Base-by-base conservation (phyloP, 345 rosid species). In the Salix purpurea region DNA sequence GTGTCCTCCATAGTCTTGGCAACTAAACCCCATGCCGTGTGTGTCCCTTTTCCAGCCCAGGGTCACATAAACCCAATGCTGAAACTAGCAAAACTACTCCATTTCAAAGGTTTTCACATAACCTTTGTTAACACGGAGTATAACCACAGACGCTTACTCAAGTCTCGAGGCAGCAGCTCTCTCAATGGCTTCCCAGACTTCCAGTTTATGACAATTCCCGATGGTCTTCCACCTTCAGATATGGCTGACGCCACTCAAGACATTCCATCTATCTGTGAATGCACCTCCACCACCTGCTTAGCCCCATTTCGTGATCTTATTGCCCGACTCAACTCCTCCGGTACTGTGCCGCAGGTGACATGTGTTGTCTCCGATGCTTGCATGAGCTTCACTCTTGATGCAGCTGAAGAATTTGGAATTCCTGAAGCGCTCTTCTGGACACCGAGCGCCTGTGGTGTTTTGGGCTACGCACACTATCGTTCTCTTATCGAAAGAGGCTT, bases 21-120 rank as follows among this genome's bases (percentile, higher is more conserved):
- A 3, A 58, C 78, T 0, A 80, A 82, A 14, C 7, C 86, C 39
- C 90, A 89, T 72, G 90, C 79, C 2, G 89, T 89, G n/a, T 89
- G 89, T 69, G 28, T 89, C 26, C 90, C 92, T 0, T 87, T 24
- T 72, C 90, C 90, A 26, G 89, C 87, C 19, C 92, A 89, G 74
- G 85, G 89, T 65, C 92, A 89, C 83, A 79, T 89, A 44, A 85
- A 60, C 50, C 86, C 92, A 24, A 85, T 87, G 90, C 77, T 87
- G 1, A 83, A 83, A 71, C 62, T 87, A 7, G 89, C 92, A 24
- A 87, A 89, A 65, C 71, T 89, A 44, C 90, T 89, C 16, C 87
- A 89, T 62, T 81, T 62, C 67, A 48, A 72, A 16, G 86, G 88
- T 66, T 87, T 85, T 70, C 87, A 85, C 66, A 71, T 89, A 74